Conservation (phyloP, 2,329 filamentous ascomycete genomes). For the Apiospora koreana region DNA sequence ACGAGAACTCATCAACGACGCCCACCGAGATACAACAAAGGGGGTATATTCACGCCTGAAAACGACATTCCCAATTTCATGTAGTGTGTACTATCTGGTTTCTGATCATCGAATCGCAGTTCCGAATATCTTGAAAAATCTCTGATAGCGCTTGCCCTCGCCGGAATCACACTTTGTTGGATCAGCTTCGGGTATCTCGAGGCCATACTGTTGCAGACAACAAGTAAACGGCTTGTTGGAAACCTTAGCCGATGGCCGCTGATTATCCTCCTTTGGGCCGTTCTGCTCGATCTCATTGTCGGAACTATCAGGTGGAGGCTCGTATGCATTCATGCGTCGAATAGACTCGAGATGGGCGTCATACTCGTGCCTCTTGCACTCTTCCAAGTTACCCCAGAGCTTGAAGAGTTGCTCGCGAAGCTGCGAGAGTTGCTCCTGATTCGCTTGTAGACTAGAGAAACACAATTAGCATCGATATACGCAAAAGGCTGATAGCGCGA, state of each 20-base stretch:
- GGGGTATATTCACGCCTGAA: neutral
- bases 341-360: conserved; percentile 26
- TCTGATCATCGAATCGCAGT: conserved; percentile 51
- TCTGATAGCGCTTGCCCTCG: conserved; percentile 55
- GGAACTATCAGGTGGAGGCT: conserved; percentile 41
- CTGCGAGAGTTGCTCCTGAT: conserved; percentile 46
- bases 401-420: conserved; percentile 73
- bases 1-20: neutral
- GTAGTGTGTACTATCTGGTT: too few species aligned
- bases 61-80: neutral
- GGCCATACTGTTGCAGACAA: conserved; percentile 71
- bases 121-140: conserved; percentile 65
- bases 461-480: neutral
- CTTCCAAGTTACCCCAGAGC: conserved; percentile 86
- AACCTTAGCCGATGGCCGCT: conserved; percentile 27
- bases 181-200: conserved; percentile 46
- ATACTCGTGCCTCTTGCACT: conserved; percentile 53
- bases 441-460: conserved; percentile 54
- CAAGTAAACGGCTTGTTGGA: conserved; percentile 66
- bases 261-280: neutral
- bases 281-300: conserved; percentile 14
- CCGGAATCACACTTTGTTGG: conserved; percentile 46
- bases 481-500: neutral
- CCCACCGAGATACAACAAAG: neutral
- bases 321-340: conserved; percentile 26